These are phyloP conservation scores for Pythium aristosporum DNA, from an alignment of 352 stramenopile species.

Conservation along the genomic window DNA sequence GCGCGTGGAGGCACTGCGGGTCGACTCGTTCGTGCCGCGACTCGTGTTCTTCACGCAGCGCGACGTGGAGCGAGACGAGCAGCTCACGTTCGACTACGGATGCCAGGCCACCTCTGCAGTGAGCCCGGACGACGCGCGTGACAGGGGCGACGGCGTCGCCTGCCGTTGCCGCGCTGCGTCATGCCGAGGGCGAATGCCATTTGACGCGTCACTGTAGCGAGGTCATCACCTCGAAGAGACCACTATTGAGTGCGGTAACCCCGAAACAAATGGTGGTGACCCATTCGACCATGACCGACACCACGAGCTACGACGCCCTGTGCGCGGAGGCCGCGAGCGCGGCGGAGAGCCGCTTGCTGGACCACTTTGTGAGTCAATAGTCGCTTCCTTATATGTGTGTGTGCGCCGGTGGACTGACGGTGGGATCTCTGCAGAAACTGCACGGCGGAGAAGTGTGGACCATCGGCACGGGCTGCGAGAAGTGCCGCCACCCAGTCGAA, in stretches of 20 bases:
- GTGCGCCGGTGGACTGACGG: background rate
- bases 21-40: constrained; percentile 57
- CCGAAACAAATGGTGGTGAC: background rate
- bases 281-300: constrained; percentile 2
- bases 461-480: constrained; percentile 59
- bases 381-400: background rate
- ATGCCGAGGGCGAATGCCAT: constrained; percentile 42
- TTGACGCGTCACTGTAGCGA: constrained; percentile 31
- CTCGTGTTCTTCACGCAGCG: constrained; percentile 52
- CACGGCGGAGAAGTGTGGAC: constrained; percentile 71
- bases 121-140: background rate
- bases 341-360: constrained; percentile 62
- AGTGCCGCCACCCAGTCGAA: constrained; percentile 47
- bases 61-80: constrained; percentile 32
- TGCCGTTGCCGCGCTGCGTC: constrained; percentile 32
- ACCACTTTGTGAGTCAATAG: constrained; percentile 51
- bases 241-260: constrained; percentile 14
- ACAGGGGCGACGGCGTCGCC: background rate
- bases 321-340: constrained; percentile 60
- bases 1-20: constrained; percentile 47
- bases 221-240: background rate
- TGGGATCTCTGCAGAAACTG: constrained; percentile 38
- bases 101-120: background rate
- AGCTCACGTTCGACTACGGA: constrained; percentile 72
- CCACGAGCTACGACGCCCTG: constrained; percentile 61